These are phyloP conservation scores for Lactarius evosmus DNA, from an alignment of 768 basidiomycete species.

Conservation along the genomic window DNA sequence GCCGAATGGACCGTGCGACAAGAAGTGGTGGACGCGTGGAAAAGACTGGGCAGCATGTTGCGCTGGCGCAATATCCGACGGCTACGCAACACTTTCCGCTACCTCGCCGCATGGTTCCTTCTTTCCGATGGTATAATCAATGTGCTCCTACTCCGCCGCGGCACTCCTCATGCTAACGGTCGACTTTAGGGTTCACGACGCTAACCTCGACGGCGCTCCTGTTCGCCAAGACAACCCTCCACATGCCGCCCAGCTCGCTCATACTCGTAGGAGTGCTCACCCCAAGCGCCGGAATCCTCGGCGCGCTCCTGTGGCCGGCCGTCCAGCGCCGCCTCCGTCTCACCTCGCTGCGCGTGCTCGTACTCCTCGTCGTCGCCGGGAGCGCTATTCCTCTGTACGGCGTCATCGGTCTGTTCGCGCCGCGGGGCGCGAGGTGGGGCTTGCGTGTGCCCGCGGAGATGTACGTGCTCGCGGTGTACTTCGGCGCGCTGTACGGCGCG, in stretches of 20 bases:
- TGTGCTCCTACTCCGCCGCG: background rate
- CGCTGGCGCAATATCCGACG: constrained; percentile 66
- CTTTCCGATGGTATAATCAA: constrained; percentile 76
- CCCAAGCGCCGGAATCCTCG: constrained; percentile 73
- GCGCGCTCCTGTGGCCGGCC: constrained; percentile 77
- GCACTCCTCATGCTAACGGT: background rate
- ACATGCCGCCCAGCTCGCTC: constrained; percentile 74
- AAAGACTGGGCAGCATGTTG: constrained; percentile 70
- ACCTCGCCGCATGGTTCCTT: constrained; percentile 91
- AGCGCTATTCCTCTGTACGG: constrained; percentile 75
- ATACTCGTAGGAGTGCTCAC: constrained; percentile 79
- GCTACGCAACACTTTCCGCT: constrained; percentile 81
- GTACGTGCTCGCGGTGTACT: constrained; percentile 78
- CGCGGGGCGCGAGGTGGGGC: constrained; percentile 47
- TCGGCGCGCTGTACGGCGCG: constrained; percentile 77
- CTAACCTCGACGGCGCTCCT: constrained; percentile 90
- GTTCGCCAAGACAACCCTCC: constrained; percentile 84
- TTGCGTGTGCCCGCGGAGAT: constrained; percentile 80
- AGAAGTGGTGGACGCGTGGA: constrained; percentile 73
- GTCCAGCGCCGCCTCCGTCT: constrained; percentile 63
- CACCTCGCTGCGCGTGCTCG: constrained; percentile 65
- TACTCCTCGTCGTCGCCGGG: constrained; percentile 63
- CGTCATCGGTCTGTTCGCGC: constrained; percentile 74
- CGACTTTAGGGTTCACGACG: constrained; percentile 75
- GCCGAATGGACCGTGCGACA: constrained; percentile 43